phyloP scores from a whole-genome alignment of 805 yeast genomes.

The Pichia phayaonensis region DNA sequence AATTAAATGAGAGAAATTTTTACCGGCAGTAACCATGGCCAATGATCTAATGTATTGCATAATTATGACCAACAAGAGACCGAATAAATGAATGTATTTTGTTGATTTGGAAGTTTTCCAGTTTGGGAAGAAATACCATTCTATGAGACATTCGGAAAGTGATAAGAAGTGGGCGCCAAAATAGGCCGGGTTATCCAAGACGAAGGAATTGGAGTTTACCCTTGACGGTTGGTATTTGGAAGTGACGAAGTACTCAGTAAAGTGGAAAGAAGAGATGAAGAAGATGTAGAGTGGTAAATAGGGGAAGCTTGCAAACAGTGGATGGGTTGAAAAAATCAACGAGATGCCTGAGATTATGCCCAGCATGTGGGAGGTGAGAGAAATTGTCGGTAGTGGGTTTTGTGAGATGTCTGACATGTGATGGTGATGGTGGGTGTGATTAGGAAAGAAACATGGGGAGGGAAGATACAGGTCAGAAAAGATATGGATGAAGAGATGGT shows the following conservation, averaged over 20 bases:
- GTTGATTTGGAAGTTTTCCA: slow-evolving; percentile 20
- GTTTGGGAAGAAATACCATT: slow-evolving; percentile 33
- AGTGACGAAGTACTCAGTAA: slow-evolving; percentile 75
- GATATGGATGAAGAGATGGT: too few species aligned
- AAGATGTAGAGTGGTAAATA: slow-evolving; percentile 39
- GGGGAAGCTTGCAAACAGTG: slow-evolving; percentile 20
- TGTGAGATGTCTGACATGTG: not conserved
- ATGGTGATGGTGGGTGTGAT: not conserved
- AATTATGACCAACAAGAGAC: slow-evolving; percentile 36
- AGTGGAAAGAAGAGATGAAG: slow-evolving; percentile 59
- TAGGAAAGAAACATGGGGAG: not conserved
- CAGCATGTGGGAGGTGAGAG: slow-evolving; percentile 36
- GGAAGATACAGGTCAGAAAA: not conserved
- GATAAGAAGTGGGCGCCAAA: slow-evolving; percentile 50
- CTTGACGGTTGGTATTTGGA: slow-evolving; percentile 62
- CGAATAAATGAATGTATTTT: slow-evolving; percentile 27
- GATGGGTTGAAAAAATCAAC: slow-evolving; percentile 22
- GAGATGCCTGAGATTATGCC: slow-evolving; percentile 39
- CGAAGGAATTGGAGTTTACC: slow-evolving; percentile 63
- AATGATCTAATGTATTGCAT: slow-evolving; percentile 67
- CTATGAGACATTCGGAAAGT: slow-evolving; percentile 41
- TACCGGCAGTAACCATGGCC: slow-evolving; percentile 86
- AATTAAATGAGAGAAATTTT: slow-evolving; percentile 77
- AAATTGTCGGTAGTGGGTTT: slow-evolving; percentile 37
- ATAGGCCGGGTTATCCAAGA: slow-evolving; percentile 62